Evolutionary conservation across 805 yeast species (phyloP).

Genomic region (Candida lessepsii): DNA sequence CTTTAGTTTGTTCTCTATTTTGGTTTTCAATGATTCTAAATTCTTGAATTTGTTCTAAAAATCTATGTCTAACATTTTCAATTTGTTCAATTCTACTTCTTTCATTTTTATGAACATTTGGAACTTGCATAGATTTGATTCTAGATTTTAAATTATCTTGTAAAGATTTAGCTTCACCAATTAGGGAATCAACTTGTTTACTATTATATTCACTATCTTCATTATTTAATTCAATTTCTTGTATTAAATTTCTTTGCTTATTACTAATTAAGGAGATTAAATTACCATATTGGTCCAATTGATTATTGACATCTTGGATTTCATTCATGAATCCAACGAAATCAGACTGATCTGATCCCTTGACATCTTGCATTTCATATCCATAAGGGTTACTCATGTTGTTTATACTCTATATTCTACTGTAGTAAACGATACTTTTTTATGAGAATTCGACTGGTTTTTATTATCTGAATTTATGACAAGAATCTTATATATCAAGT

Average conservation of each 20-base stretch:
- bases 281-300: constrained; percentile 40
- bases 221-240: constrained; percentile 40
- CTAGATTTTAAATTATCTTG: constrained; percentile 73
- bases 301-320: constrained; percentile 42
- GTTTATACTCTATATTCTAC: not conserved
- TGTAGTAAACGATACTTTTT: no score
- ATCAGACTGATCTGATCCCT: constrained; percentile 35
- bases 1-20: constrained; percentile 78
- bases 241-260: constrained; percentile 41
- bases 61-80: constrained; percentile 80
- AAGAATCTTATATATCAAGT: not conserved
- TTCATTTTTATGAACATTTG: constrained; percentile 58
- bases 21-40: constrained; percentile 84
- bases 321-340: constrained; percentile 46
- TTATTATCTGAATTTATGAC: no score
- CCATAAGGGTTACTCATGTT: constrained; percentile 38
- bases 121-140: constrained; percentile 73
- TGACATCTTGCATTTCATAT: constrained; percentile 28
- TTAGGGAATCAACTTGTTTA: constrained; percentile 72
- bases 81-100: constrained; percentile 86
- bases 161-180: constrained; percentile 74
- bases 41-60: constrained; percentile 81
- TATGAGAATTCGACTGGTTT: no score
- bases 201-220: constrained; percentile 56
- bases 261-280: constrained; percentile 38